Conservation (phyloP, 495 filamentous ascomycete genomes). For the Alectoria sarmentosa region DNA sequence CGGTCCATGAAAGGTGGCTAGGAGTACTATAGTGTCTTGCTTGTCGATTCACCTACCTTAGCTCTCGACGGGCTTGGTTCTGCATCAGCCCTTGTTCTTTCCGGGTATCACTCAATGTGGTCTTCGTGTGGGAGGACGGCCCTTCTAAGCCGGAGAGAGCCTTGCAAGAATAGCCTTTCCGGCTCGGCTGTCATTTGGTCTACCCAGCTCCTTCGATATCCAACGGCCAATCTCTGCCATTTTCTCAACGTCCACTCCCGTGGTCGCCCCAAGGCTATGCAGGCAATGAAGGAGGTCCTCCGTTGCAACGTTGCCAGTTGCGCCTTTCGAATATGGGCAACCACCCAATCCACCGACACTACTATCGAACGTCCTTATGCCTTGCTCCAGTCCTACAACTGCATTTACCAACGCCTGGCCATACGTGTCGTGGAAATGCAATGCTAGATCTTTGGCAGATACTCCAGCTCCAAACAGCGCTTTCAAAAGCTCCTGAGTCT, state of each 20-base stretch:
- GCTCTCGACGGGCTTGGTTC: no score
- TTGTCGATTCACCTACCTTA: no score
- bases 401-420: conserved; percentile 90
- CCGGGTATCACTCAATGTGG: not conserved
- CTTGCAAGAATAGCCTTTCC: conserved; percentile 71
- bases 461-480: conserved; percentile 71
- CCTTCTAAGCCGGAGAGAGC: conserved; percentile 10
- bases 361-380: conserved; percentile 82
- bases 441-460: conserved; percentile 69
- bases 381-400: conserved; percentile 77
- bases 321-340: conserved; percentile 88
- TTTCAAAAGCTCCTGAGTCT: conserved; percentile 61
- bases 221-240: conserved; percentile 78
- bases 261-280: conserved; percentile 78
- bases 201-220: conserved; percentile 79
- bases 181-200: conserved; percentile 65
- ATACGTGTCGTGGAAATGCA: conserved; percentile 97
- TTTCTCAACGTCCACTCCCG: conserved; percentile 78
- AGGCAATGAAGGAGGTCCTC: conserved; percentile 90
- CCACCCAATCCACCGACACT: conserved; percentile 88
- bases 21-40: no score
- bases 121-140: not conserved
- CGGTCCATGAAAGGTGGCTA: no score
- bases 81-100: not conserved
- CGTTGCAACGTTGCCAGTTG: conserved; percentile 90